Base-by-base conservation (phyloP, 441 rosid genomes). In the Jatropha multifida region DNA sequence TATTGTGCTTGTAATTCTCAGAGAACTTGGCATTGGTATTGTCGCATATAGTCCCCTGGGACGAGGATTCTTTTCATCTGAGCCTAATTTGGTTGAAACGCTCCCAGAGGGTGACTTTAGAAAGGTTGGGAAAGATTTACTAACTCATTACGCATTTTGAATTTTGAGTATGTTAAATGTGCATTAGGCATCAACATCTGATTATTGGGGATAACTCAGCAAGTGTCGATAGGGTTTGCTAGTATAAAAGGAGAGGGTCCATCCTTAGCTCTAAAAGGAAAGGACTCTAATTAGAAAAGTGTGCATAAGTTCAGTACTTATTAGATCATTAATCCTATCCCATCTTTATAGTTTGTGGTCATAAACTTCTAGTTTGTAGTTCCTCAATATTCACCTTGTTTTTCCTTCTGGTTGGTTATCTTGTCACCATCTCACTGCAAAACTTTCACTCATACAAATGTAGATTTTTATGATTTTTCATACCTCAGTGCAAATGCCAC, bases 11-110 rank as follows among this genome's bases (percentile, higher is more conserved):
- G 18, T 62, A 8, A 7, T 71, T 38, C 55, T 65, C 78, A 88
- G 96, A 71, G 93, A 90, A 66, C 96, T 90, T 62, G 94, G 94
- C 74, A 91, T 91, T 52, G 93, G 94, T 20, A 91, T 91, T 74
- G 92, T 88, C n/a, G 82, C 94, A 15, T 90, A 88, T 74, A 86
- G 90, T 76, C 90, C 88, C 46, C 73, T 93, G 0, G 93, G 97
- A 51, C 62, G 86, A 40, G 94, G 96, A 3, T 89, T 92, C 85
- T 73, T 92, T 3, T 81, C 91, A 18, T 55, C 78, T 0, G 97
- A 92, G 71, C 77, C 90, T 37, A 84, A 85, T 65, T 12, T 88
- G 58, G 60, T 81, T 59, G 88, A 87, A 59, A 80, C 32, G 2
- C 6, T 88, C 3, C 17, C 79, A 1, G 61, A 78, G 0, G 81